These are phyloP conservation scores for Pythium rhizo-oryzae DNA, from an alignment of 352 stramenopile genomes.

Conservation along the genomic window DNA sequence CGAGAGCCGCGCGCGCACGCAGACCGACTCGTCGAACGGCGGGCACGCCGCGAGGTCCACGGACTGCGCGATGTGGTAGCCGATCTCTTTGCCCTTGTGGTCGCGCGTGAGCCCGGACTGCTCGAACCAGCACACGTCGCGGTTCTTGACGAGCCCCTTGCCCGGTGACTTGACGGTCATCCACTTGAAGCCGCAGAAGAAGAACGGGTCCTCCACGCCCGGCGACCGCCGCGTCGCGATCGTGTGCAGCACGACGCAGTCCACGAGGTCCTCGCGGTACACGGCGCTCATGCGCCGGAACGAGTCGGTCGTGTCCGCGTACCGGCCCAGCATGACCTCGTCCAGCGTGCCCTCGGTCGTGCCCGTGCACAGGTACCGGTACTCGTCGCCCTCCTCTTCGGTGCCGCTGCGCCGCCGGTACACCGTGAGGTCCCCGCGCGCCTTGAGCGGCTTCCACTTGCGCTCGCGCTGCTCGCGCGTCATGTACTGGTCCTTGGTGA, in stretches of 20 bases:
- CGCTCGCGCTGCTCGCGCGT: slow-evolving; percentile 58
- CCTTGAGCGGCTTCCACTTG: slow-evolving; percentile 78
- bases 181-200: slow-evolving; percentile 83
- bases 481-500: slow-evolving; percentile 70
- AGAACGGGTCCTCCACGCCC: slow-evolving; percentile 48
- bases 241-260: slow-evolving; percentile 72
- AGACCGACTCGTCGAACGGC: slow-evolving; percentile 50
- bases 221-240: slow-evolving; percentile 48
- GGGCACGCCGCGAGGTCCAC: slow-evolving; percentile 74
- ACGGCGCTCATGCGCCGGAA: slow-evolving; percentile 75
- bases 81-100: slow-evolving; percentile 79
- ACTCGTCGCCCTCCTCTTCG: slow-evolving; percentile 47
- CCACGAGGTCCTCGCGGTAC: slow-evolving; percentile 76
- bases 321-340: slow-evolving; percentile 75
- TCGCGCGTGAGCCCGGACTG: slow-evolving; percentile 67
- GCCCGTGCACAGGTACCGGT: slow-evolving; percentile 64
- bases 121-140: slow-evolving; percentile 82
- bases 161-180: slow-evolving; percentile 73
- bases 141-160: slow-evolving; percentile 77
- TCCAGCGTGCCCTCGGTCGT: slow-evolving; percentile 71
- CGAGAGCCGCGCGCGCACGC: slow-evolving; percentile 69
- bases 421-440: slow-evolving; percentile 55
- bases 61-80: slow-evolving; percentile 76
- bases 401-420: slow-evolving; percentile 57
- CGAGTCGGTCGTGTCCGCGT: slow-evolving; percentile 69